phyloP scores from a whole-genome alignment of 2,329 filamentous ascomycete genomes.

The Beauveria scarabaeidicola region DNA sequence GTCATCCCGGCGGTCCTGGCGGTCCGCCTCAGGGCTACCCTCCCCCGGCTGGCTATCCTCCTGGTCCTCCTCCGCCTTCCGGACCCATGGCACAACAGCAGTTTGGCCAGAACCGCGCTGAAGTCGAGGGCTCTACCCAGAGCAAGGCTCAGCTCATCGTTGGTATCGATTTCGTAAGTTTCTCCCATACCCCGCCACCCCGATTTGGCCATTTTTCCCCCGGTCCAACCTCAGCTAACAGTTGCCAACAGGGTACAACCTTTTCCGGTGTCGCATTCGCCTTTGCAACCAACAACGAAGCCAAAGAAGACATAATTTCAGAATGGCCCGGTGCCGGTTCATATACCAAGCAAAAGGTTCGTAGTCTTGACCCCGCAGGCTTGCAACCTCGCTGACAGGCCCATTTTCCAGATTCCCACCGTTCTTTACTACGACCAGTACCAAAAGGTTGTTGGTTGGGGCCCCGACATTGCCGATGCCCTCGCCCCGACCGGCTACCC shows the following conservation, averaged over 20 bases:
- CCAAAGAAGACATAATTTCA: constrained; percentile 96
- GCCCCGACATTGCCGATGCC: constrained; percentile 94
- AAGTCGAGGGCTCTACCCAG: constrained; percentile 80
- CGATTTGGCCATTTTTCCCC: not conserved
- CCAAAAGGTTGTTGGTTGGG: constrained; percentile 99
- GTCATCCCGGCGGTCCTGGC: constrained; percentile 32
- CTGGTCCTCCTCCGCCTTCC: constrained; percentile 32
- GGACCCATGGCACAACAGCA: constrained; percentile 34
- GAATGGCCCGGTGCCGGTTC: constrained; percentile 98
- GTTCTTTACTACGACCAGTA: constrained; percentile 99
- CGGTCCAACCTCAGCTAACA: constrained; percentile 1
- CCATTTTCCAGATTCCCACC: constrained; percentile 70
- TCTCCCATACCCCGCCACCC: not conserved
- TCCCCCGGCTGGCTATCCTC: constrained; percentile 39
- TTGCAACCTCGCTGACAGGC: not conserved
- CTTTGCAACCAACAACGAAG: constrained; percentile 94
- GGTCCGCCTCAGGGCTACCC: constrained; percentile 36
- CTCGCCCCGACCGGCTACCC: constrained; percentile 94
- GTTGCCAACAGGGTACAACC: constrained; percentile 66
- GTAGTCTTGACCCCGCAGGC: not conserved
- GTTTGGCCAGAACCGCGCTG: constrained; percentile 46
- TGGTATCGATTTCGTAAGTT: constrained; percentile 90
- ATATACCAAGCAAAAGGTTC: constrained; percentile 96
- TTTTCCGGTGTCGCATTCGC: constrained; percentile 97
- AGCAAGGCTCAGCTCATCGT: constrained; percentile 97